A percentile compares a stretch with the other conserved stretches of the same genome.
These are phyloP conservation scores for Penicillium psychrofluorescens DNA, from an alignment of 495 filamentous ascomycete species.

Conservation along the genomic window DNA sequence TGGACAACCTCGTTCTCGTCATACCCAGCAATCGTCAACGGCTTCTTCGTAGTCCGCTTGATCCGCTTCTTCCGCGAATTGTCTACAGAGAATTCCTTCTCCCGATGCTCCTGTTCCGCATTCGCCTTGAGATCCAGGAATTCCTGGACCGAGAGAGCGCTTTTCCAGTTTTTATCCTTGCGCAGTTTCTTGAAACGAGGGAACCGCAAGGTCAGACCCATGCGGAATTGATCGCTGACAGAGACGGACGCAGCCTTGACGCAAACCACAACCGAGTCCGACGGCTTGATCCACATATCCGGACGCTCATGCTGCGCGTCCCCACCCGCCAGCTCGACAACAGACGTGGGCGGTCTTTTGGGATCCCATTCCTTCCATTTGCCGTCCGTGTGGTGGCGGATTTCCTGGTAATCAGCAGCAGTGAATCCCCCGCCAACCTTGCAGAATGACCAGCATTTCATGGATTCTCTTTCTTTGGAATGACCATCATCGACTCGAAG, in stretches of 20 bases:
- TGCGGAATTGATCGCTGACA: constrained; percentile 68
- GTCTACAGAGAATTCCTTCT: constrained; percentile 80
- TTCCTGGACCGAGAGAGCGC: constrained; percentile 67
- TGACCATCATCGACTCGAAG: constrained; percentile 63
- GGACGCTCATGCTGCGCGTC: constrained; percentile 69
- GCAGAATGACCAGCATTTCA: constrained; percentile 86
- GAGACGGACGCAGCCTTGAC: constrained; percentile 85
- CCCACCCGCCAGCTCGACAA: constrained; percentile 76
- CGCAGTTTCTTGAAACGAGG: constrained; percentile 82
- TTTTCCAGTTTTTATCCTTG: constrained; percentile 76
- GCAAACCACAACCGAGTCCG: constrained; percentile 77
- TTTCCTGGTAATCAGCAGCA: constrained; percentile 73
- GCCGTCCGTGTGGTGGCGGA: constrained; percentile 77
- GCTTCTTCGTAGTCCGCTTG: constrained; percentile 59
- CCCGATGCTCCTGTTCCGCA: constrained; percentile 64
- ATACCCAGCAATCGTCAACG: constrained; percentile 64
- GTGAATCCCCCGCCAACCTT: constrained; percentile 93
- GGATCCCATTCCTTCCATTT: constrained; percentile 87
- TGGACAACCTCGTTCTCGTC: constrained; percentile 40
- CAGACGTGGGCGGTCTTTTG: constrained; percentile 69
- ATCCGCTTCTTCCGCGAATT: constrained; percentile 54
- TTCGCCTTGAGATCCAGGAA: constrained; percentile 66
- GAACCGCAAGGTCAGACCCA: constrained; percentile 76
- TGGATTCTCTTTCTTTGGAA: constrained; percentile 45
- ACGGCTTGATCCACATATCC: constrained; percentile 89